Conservation (phyloP, 2,329 filamentous ascomycete species). For the Drechmeria coniospora region DNA sequence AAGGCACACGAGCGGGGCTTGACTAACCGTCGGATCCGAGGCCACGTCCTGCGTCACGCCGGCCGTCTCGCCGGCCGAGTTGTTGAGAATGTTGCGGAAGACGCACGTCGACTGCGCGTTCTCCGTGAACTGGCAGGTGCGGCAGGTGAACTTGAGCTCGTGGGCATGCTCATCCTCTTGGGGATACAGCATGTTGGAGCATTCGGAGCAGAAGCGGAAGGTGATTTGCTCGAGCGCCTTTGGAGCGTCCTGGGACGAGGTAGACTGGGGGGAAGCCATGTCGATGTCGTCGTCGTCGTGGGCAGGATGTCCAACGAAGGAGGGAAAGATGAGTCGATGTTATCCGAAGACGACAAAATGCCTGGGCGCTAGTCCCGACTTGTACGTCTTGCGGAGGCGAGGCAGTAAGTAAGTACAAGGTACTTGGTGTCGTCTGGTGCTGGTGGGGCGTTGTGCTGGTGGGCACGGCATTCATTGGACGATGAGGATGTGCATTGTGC, state of each 20-base stretch:
- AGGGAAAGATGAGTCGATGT: no score
- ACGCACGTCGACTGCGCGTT: conserved; percentile 78
- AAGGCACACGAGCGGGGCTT: conserved; percentile 28
- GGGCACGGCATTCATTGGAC: no score
- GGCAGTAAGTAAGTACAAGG: no score
- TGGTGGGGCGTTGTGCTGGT: no score
- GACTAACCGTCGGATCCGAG: conserved; percentile 96
- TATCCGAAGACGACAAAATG: no score
- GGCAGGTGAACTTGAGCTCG: conserved; percentile 86
- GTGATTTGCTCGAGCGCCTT: conserved; percentile 65
- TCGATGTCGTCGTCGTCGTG: conserved; percentile 1
- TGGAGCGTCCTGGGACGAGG: conserved; percentile 24
- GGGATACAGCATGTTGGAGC: conserved; percentile 95
- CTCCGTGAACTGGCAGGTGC: conserved; percentile 86
- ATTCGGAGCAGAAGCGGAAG: conserved; percentile 97
- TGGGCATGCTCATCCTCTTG: conserved; percentile 79
- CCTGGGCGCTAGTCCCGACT: no score
- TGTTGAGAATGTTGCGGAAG: conserved; percentile 88
- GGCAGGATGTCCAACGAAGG: no score
- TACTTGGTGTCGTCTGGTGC: no score
- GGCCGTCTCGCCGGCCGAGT: conserved; percentile 82
- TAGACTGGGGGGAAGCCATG: conserved; percentile 45
- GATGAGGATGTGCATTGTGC: no score
- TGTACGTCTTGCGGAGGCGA: no score
- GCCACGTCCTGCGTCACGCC: conserved; percentile 96